Percentiles rank a stretch among this genome's conserved stretches.
These are phyloP conservation scores for Manihot esculenta DNA, from an alignment of 441 rosid species.

Conservation along the genomic window DNA sequence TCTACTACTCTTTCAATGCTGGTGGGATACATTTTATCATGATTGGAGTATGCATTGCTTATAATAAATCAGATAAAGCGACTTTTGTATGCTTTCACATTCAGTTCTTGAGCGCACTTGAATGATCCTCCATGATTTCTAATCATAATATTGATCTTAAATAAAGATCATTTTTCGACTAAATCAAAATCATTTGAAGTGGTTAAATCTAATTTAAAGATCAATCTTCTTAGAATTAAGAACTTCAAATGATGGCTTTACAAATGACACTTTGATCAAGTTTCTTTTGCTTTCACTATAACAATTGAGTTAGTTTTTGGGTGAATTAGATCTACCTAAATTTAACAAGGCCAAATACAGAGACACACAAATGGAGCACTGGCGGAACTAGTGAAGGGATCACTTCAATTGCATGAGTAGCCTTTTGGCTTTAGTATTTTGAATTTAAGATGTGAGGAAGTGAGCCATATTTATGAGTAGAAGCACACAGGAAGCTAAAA, in stretches of 20 bases:
- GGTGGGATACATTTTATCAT: slow-evolving; percentile 82
- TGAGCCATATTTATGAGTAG: not conserved
- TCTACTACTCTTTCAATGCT: slow-evolving; percentile 77
- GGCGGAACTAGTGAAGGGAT: too few relatives aligned
- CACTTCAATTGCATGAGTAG: not conserved
- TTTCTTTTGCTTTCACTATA: too few relatives aligned
- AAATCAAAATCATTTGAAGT: not conserved
- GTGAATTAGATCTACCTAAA: too few relatives aligned
- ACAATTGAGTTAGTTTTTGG: too few relatives aligned
- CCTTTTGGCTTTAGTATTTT: not conserved
- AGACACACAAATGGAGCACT: too few relatives aligned
- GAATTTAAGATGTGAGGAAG: not conserved
- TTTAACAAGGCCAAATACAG: too few relatives aligned
- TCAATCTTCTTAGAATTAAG: not conserved
- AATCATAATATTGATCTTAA: not conserved
- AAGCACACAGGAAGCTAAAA: not conserved
- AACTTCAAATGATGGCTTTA: not conserved
- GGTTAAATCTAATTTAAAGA: not conserved
- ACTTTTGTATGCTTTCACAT: not conserved
- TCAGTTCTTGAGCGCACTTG: too few relatives aligned
- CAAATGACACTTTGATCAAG: not conserved
- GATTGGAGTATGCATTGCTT: slow-evolving; percentile 50
- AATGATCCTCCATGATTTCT: too few relatives aligned
- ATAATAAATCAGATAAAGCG: slow-evolving; percentile 48
- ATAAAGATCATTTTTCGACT: not conserved